Percentiles rank a stretch among this genome's conserved stretches.
Evolutionary conservation across 176 grass and related monocot genomes (phyloP).

Genomic region (Melocanna baccifera): DNA sequence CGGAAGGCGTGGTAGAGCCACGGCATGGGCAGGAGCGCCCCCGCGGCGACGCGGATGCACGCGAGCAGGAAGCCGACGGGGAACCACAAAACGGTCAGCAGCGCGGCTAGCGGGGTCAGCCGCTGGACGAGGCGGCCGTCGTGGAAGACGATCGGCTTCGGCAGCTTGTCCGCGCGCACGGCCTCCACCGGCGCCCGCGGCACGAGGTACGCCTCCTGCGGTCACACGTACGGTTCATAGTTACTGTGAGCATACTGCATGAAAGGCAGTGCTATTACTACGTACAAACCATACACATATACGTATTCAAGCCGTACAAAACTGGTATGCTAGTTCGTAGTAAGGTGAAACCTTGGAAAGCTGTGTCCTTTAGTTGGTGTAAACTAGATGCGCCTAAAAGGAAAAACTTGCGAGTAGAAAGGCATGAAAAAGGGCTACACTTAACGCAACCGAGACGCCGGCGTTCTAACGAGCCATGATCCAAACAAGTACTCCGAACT

Average conservation of each 20-base stretch:
- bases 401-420: neutral
- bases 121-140: slow-evolving; percentile 61
- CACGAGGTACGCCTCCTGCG: slow-evolving; percentile 49
- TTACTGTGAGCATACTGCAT: neutral
- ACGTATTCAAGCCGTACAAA: no score
- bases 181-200: slow-evolving; percentile 28
- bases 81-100: slow-evolving; percentile 40
- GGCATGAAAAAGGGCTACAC: neutral
- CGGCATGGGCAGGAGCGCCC: slow-evolving; percentile 40
- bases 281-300: no score
- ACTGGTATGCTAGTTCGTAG: no score
- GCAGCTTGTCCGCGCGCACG: slow-evolving; percentile 41
- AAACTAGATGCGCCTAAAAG: neutral
- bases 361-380: neutral
- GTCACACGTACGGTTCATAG: neutral
- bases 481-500: neutral
- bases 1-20: slow-evolving; percentile 18
- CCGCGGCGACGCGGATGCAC: slow-evolving; percentile 32
- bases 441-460: neutral
- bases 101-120: slow-evolving; percentile 29
- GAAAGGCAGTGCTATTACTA: neutral
- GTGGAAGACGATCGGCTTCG: slow-evolving; percentile 67
- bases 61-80: slow-evolving; percentile 49
- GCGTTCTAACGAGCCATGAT: neutral
- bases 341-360: neutral